Conservation (phyloP, 495 filamentous ascomycete species). For the Hamigera avellanea region DNA sequence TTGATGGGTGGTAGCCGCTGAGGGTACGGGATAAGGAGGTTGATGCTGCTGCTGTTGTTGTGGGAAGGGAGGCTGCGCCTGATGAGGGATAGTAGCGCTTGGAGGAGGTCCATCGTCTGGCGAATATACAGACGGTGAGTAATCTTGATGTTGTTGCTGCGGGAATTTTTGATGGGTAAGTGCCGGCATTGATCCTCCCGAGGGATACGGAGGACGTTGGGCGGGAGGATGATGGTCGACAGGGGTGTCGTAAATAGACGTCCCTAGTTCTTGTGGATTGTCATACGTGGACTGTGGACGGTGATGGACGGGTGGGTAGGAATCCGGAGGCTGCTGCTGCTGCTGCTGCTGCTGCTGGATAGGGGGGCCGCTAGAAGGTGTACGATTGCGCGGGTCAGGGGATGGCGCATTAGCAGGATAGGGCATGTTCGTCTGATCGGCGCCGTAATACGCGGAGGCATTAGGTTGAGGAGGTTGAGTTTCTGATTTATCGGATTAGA, state of each 20-base stretch:
- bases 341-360: constrained; percentile 21
- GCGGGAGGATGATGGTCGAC: constrained; percentile 33
- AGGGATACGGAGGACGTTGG: constrained; percentile 36
- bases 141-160: constrained; percentile 32
- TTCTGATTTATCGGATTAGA: constrained; percentile 14
- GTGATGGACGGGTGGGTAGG: constrained; percentile 33
- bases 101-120: constrained; percentile 39
- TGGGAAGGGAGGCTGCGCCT: constrained; percentile 19
- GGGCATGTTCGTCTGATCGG: constrained; percentile 20
- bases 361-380: constrained; percentile 22
- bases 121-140: constrained; percentile 48
- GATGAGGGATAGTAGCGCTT: constrained; percentile 17
- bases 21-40: constrained; percentile 32
- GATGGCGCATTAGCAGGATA: constrained; percentile 30
- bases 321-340: constrained; percentile 27
- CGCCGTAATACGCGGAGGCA: constrained; percentile 21
- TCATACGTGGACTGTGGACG: constrained; percentile 64
- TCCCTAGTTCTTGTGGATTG: constrained; percentile 73
- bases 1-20: constrained; percentile 24
- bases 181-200: constrained; percentile 26
- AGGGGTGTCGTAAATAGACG: constrained; percentile 75
- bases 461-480: constrained; percentile 18
- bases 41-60: constrained; percentile 29
- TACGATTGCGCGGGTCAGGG: constrained; percentile 32
- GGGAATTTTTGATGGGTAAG: constrained; percentile 27